Evolutionary conservation across 441 rosid genomes (phyloP), one percentile per base, ranked within the genome.

Genomic region (Adansonia grandidieri): DNA sequence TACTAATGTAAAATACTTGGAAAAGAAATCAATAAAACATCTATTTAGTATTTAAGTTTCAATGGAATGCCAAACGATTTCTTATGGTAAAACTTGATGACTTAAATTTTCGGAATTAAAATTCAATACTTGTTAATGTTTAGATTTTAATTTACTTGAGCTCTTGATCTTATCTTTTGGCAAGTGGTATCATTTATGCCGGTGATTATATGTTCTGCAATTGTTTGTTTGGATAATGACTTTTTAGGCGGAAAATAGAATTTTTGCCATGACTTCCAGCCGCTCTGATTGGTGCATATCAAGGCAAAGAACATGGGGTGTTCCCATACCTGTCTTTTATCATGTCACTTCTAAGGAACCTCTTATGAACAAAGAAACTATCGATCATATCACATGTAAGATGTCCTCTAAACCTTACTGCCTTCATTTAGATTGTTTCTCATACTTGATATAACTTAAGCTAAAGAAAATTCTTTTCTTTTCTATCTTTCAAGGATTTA

Each of bases 241-340:
- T 62, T 75, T 79, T 79, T 89, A 96, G 98, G 97, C 93, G 80
- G 91, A 88, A 79, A 96, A 94, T 89, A 90, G 99, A 88, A 96
- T 94, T 80, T 87, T 93, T 72, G 86, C 98, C 50, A 96, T 96
- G 99, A 91, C 91, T 74, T 94, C 98, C 71, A 87, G 94, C 82
- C 96, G 98, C 82, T 89, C 98, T 24, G 97, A 94, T 84, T 94
- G 98, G 99, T 94, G 98, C 82, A 96, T 94, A 83, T 96, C 99
- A 58, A 90, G 99, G 82, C 99, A 96, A 85, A 89, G 99, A 85
- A 86, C 93, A 48, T 94, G 99, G 99, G 98, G 99, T 72, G 97
- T 96, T 73, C 98, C 98, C 63, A 92, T 96, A 85, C 98, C 98
- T 17, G 99, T 90, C 57, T 94, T 96, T 81, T 96, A 93, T 87